Evolutionary conservation across 352 stramenopile species (phyloP), one percentile per base, ranked within the genome.

Genomic region (Phytopythium helicoides): DNA sequence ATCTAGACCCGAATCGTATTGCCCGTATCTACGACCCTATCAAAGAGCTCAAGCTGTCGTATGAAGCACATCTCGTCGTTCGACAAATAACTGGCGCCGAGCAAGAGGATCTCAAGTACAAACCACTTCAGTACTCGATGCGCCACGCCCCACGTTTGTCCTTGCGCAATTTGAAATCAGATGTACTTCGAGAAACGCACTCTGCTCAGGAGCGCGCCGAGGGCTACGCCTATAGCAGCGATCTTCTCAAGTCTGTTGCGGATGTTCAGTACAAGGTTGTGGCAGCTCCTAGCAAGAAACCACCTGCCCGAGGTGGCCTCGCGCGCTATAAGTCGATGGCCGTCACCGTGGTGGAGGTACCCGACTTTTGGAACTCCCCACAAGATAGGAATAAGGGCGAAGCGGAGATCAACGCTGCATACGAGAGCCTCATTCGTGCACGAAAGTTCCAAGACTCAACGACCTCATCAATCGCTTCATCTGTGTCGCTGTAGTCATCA

Each of bases 11-110:
- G 23, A 58, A 49, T 9, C 69, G 81, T 25, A 68, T 89, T 41
- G 83, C 83, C 33, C 74, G 76, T 21, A 73, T 91, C 11, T 91
- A 90, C 52, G 73, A 89, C 48, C 64, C 68, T 1, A 52, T 64
- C 23, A 59, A 78, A 45, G 52, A 85, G 49, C 66, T 93, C 35
- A 93, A 93, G 57, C 57, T 93, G 10, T 89, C 73, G 18, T 89
- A 91, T 47, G 83, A 91, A 34, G 80, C 73, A 1, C 59, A 81
- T 21, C 26, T 84, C 37, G 77, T 85, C 14, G 67, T 88, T n/a
- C 71, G 78, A 23, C 68, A 77, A 40, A 31, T 86, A 9, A 73
- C 62, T 3, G 38, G 49, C 7, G 51, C 67, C 40, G 52, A 52
- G 18, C 33, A 36, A 7, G 54, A 45, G 36, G 49, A 52, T 19